A percentile compares a stretch with the other conserved stretches of the same genome.
These are phyloP conservation scores for Elsinoe australis DNA, from an alignment of 2,329 filamentous ascomycete genomes.

Conservation along the genomic window DNA sequence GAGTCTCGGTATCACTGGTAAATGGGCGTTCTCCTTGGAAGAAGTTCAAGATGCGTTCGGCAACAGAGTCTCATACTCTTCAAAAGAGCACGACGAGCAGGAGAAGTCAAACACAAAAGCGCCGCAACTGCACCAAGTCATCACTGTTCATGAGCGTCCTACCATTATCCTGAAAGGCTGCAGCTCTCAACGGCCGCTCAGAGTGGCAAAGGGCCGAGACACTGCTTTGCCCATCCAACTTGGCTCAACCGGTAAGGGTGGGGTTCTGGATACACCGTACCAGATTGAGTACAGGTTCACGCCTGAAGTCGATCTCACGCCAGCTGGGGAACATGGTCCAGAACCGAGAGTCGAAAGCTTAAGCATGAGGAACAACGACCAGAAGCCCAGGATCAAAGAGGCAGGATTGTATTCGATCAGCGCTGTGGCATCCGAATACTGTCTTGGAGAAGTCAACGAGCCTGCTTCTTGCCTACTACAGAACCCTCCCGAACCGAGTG, in stretches of 20 bases:
- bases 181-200: slow-evolving; percentile 70
- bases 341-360: slow-evolving; percentile 37
- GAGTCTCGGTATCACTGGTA: slow-evolving; percentile 68
- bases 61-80: slow-evolving; percentile 70
- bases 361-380: slow-evolving; percentile 53
- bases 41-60: slow-evolving; percentile 87
- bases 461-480: slow-evolving; percentile 87
- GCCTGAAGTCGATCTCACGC: slow-evolving; percentile 59
- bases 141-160: slow-evolving; percentile 81
- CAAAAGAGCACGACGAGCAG: slow-evolving; percentile 59
- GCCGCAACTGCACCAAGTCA: slow-evolving; percentile 59
- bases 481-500: slow-evolving; percentile 79
- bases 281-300: slow-evolving; percentile 76
- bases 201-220: slow-evolving; percentile 67
- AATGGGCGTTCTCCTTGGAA: slow-evolving; percentile 85
- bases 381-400: slow-evolving; percentile 61
- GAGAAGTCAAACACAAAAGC: slow-evolving; percentile 37
- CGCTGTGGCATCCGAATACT: slow-evolving; percentile 70
- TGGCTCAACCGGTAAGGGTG: slow-evolving; percentile 51
- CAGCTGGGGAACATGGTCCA: slow-evolving; percentile 56
- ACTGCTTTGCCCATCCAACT: slow-evolving; percentile 65
- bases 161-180: slow-evolving; percentile 64
- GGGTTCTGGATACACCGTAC: slow-evolving; percentile 57
- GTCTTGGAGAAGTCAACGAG: slow-evolving; percentile 81
- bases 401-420: slow-evolving; percentile 82